Base-by-base conservation (phyloP, 2,329 filamentous ascomycete genomes). In the Colletotrichum coccodes region DNA sequence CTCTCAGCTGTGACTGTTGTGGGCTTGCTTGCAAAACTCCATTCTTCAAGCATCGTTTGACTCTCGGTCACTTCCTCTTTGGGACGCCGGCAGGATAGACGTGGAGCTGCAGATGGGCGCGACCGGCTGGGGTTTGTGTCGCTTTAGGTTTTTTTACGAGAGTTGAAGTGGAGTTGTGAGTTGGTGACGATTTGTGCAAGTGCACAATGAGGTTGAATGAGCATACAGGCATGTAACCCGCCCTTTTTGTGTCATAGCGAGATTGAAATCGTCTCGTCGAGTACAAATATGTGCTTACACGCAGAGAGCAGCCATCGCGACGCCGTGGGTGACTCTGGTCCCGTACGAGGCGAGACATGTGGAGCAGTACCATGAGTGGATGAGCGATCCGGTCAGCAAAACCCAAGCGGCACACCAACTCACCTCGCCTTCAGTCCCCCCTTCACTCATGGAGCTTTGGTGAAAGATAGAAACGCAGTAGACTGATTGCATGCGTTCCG, bases 281-380 rank as follows among this genome's bases (percentile, higher is more conserved):
- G 9, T 12, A 40, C 14, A 16, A 23, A 26, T n/a, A 18, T 26
- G n/a, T 0, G 36, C 68, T 69, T 30, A 71, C 50, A 32, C 12
- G 9, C 4, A 26, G 6, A 21, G 46, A 18, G 21, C 73, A 97
- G 94, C 91, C 21, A 82, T 97, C 36, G 85, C 88, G 3, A 92
- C 92, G 1, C 80, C 86, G 5, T 84, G 84, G 57, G 83, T 93
- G 50, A 86, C 97, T 21, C 87, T 98, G 11, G 94, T 97, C 11
- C 95, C 95, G 0, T 98, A 98, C 80, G 91, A 91, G 71, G 81
- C 85, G 42, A 92, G 90, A 76, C 95, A 98, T 83, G 95, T 98
- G 28, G 86, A 86, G 18, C 90, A 86, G 42, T 98, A 98, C 78
- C 94, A 97, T 77, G 83, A 86, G 75, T 98, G 95, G 95, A 98